These are phyloP conservation scores for Simmondsia chinensis DNA, from an alignment of 148 eudicot species.

Conservation along the genomic window DNA sequence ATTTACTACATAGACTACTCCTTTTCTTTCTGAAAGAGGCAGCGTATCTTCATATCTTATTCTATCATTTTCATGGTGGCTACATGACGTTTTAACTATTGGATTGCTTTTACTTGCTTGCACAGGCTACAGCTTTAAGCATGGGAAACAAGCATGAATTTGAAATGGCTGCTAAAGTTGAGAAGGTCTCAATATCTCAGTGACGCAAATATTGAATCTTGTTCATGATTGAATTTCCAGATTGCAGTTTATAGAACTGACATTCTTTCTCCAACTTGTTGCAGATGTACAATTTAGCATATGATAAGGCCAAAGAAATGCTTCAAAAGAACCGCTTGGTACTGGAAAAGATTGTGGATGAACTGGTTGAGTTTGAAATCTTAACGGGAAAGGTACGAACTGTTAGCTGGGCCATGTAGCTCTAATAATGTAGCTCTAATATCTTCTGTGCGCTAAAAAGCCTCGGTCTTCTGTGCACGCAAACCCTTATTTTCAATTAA, in stretches of 20 bases:
- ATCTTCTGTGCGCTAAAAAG: not conserved
- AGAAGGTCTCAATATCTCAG: slow-evolving; percentile 35
- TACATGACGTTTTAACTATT: not conserved
- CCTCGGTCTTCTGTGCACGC: not conserved
- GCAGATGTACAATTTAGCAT: slow-evolving; percentile 72
- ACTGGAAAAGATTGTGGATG: slow-evolving; percentile 73
- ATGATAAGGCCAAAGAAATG: slow-evolving; percentile 73
- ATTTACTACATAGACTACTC: too few species aligned
- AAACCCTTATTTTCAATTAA: too few species aligned
- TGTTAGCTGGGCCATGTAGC: not conserved
- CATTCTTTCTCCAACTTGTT: slow-evolving; percentile 1
- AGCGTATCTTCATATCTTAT: too few species aligned
- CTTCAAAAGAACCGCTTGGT: slow-evolving; percentile 61
- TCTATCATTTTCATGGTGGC: too few species aligned
- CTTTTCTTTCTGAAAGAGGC: too few species aligned
- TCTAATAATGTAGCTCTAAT: not conserved
- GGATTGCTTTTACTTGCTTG: slow-evolving; percentile 2
- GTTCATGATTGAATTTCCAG: not conserved
- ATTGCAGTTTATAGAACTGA: not conserved
- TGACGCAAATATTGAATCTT: not conserved
- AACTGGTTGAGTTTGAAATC: slow-evolving; percentile 69
- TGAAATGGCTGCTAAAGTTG: slow-evolving; percentile 84
- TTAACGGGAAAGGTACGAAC: slow-evolving; percentile 70
- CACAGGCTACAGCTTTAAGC: slow-evolving; percentile 59
- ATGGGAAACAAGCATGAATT: slow-evolving; percentile 74